Percentiles rank a stretch among this genome's conserved stretches.
Conservation (phyloP, 148 eudicot genomes). For the Vaccinium darrowii region DNA sequence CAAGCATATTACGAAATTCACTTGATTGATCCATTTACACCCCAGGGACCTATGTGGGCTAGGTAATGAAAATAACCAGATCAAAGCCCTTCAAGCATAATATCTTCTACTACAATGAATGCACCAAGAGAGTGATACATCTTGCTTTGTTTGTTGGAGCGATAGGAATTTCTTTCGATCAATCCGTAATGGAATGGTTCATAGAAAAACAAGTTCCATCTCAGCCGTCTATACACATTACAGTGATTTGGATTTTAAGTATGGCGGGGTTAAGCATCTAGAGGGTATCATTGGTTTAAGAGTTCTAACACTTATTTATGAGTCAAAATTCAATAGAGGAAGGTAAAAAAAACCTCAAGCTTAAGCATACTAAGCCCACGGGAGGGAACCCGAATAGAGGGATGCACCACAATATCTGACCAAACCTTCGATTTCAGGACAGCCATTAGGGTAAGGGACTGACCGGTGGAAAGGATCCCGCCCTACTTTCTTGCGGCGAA, state of each 20-base stretch:
- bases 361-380: constrained; percentile 49
- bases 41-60: not conserved
- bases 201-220: not conserved
- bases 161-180: too few species aligned
- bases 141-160: too few species aligned
- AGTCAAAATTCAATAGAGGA: not conserved
- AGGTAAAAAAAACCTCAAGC: too few species aligned
- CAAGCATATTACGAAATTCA: not conserved
- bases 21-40: not conserved
- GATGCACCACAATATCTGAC: constrained; percentile 69
- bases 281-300: not conserved
- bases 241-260: not conserved
- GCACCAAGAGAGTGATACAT: not conserved
- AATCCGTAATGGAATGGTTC: too few species aligned
- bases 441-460: constrained; percentile 88
- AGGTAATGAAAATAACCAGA: not conserved
- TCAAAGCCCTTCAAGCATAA: not conserved
- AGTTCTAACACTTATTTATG: not conserved
- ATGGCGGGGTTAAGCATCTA: not conserved
- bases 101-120: not conserved
- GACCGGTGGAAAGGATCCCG: constrained; percentile 92
- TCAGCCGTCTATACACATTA: not conserved
- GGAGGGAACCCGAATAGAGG: constrained; percentile 65
- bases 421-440: constrained; percentile 84
- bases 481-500: constrained; percentile 65